Percentiles rank a stretch among this genome's conserved stretches.
Conservation (phyloP, 352 stramenopile species). For the Pythium plurisporium region DNA sequence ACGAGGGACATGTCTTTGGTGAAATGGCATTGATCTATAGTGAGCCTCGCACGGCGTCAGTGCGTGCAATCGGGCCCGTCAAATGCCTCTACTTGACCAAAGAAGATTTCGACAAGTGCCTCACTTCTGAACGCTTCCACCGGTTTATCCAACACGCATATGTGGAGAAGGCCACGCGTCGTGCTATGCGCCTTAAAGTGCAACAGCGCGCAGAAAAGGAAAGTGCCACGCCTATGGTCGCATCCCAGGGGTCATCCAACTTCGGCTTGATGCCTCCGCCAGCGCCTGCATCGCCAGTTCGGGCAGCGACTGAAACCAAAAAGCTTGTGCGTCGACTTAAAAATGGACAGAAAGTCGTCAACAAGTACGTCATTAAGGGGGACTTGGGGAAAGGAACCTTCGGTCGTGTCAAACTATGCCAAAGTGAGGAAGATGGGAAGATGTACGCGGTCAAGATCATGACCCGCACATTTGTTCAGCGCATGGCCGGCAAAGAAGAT, state of each 20-base stretch:
- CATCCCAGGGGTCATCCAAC: background rate
- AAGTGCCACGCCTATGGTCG: slow-evolving; percentile 9
- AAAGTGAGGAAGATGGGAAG: slow-evolving; percentile 72
- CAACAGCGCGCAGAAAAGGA: slow-evolving; percentile 49
- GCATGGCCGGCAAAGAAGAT: slow-evolving; percentile 83
- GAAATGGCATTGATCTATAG: slow-evolving; percentile 89
- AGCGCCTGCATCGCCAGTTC: slow-evolving; percentile 45
- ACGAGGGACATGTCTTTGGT: slow-evolving; percentile 87
- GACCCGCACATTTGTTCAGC: slow-evolving; percentile 88
- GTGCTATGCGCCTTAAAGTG: slow-evolving; percentile 72
- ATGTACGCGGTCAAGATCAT: slow-evolving; percentile 90
- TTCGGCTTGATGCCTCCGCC: slow-evolving; percentile 34
- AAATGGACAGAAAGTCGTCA: slow-evolving; percentile 86
- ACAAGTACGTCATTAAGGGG: slow-evolving; percentile 93
- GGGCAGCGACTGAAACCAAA: slow-evolving; percentile 51
- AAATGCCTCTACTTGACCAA: slow-evolving; percentile 86
- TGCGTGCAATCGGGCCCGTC: slow-evolving; percentile 70
- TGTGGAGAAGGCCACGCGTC: slow-evolving; percentile 79
- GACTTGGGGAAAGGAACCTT: slow-evolving; percentile 90
- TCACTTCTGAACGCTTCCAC: slow-evolving; percentile 81
- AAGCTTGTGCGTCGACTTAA: slow-evolving; percentile 80
- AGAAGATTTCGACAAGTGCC: slow-evolving; percentile 85
- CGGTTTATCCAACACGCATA: slow-evolving; percentile 84
- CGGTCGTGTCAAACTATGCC: slow-evolving; percentile 78
- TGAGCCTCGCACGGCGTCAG: slow-evolving; percentile 77